A percentile compares a stretch with the other conserved stretches of the same genome.
phyloP scores from a whole-genome alignment of 192 early-diverging fungal species.

The Fimicolochytrium jonesii region DNA sequence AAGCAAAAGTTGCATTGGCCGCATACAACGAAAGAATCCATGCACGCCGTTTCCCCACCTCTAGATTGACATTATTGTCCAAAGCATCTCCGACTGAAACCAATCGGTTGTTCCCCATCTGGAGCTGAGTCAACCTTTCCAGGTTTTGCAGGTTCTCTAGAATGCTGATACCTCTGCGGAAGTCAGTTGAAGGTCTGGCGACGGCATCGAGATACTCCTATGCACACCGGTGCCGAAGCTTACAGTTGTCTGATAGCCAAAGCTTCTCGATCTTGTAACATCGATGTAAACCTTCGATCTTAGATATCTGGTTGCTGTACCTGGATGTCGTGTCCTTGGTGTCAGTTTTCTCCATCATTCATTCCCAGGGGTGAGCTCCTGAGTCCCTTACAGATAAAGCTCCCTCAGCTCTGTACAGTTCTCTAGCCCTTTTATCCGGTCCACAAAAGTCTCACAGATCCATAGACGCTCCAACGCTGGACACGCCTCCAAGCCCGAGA shows the following conservation, averaged over 20 bases:
- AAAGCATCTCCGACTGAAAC: slow-evolving; percentile 42
- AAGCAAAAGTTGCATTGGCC: no score
- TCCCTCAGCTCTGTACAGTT: slow-evolving; percentile 30
- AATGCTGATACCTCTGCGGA: slow-evolving; percentile 33
- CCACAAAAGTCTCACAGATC: slow-evolving; percentile 54
- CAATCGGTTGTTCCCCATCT: slow-evolving; percentile 46
- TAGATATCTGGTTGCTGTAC: slow-evolving; percentile 47
- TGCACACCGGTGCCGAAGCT: neutral
- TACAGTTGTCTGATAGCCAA: slow-evolving; percentile 58
- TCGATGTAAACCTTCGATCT: slow-evolving; percentile 46
- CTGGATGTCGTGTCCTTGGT: slow-evolving; percentile 16
- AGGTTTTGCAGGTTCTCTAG: slow-evolving; percentile 40
- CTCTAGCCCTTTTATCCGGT: slow-evolving; percentile 39
- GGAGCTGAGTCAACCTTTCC: slow-evolving; percentile 31
- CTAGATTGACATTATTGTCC: slow-evolving; percentile 28
- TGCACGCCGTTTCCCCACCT: no score
- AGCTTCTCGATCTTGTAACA: slow-evolving; percentile 44
- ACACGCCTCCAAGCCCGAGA: slow-evolving; percentile 39
- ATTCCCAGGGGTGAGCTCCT: neutral
- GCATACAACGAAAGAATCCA: no score
- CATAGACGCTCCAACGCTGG: slow-evolving; percentile 45
- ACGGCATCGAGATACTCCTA: no score
- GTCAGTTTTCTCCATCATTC: neutral
- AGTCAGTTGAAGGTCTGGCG: no score
- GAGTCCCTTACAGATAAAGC: slow-evolving; percentile 47